A percentile compares a stretch with the other conserved stretches of the same genome.
These are phyloP conservation scores for Clonostachys byssicola DNA, from an alignment of 2,329 filamentous ascomycete genomes.

Conservation along the genomic window DNA sequence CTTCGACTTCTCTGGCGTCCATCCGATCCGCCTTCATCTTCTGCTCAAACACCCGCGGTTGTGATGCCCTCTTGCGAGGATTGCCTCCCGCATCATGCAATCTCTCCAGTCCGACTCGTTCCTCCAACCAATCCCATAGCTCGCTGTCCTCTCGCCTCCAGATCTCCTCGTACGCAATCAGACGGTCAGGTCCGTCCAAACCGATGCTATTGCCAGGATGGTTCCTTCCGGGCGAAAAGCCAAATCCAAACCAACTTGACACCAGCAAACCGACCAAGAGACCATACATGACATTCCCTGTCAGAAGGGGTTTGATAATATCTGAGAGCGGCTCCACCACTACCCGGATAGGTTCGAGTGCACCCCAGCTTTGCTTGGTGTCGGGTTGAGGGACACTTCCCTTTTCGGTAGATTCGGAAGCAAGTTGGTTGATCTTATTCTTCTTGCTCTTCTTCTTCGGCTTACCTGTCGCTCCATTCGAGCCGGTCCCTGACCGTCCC, in stretches of 20 bases:
- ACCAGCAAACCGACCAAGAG: conserved; percentile 71
- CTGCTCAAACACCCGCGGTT: conserved; percentile 55
- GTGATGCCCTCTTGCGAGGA: conserved; percentile 40
- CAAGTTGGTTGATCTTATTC: conserved; percentile 21
- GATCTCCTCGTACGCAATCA: conserved; percentile 87
- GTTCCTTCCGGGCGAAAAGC: conserved; percentile 31
- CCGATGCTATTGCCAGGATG: conserved; percentile 24
- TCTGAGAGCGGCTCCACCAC: conserved; percentile 67
- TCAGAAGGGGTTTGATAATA: conserved; percentile 67
- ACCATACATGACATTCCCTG: conserved; percentile 72
- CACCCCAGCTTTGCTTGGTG: conserved; percentile 61
- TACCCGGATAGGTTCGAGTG: conserved; percentile 73
- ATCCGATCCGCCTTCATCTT: conserved; percentile 56
- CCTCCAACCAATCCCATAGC: conserved; percentile 90
- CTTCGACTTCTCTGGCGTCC: conserved; percentile 68
- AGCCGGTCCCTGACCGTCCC: conserved; percentile 40
- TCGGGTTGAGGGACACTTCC: conserved; percentile 31
- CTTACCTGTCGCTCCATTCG: conserved; percentile 41
- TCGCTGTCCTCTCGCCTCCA: conserved; percentile 86
- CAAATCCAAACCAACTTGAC: conserved; percentile 68
- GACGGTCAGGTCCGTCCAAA: conserved; percentile 52
- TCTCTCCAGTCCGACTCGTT: conserved; percentile 71
- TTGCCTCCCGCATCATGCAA: conserved; percentile 29
- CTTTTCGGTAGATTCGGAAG: conserved; percentile 37
- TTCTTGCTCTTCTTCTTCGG: conserved; percentile 60